Percentiles rank a stretch among this genome's conserved stretches.
Conservation (phyloP, 2,329 filamentous ascomycete species). For the Colletotrichum shisoi region DNA sequence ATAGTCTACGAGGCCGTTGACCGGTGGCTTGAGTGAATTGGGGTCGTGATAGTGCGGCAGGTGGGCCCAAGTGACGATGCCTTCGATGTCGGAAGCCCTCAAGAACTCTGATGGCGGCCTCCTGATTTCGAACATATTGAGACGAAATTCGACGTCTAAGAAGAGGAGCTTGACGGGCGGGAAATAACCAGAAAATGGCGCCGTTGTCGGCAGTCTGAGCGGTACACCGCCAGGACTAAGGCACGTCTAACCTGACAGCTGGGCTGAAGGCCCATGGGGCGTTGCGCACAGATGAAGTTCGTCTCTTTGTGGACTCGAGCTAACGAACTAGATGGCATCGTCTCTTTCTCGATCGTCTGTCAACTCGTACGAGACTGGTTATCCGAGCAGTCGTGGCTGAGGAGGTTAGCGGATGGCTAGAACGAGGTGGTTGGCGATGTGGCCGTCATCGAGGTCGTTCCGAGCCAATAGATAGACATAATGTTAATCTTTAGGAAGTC, state of each 20-base stretch:
- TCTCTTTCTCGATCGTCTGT: constrained; percentile 8
- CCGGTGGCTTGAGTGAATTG: neutral
- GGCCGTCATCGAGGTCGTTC: neutral
- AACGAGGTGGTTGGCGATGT: neutral
- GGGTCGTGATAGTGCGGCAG: neutral
- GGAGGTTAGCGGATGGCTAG: neutral
- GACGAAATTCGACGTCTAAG: neutral
- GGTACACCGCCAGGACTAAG: neutral
- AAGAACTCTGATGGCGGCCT: neutral
- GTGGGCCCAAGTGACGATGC: neutral
- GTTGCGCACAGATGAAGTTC: constrained; percentile 36
- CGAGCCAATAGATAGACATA: neutral
- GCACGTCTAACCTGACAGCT: constrained; percentile 14
- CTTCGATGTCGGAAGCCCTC: neutral
- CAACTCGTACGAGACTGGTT: constrained; percentile 24
- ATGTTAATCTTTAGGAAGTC: neutral
- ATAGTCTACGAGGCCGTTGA: neutral
- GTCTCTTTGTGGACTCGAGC: neutral
- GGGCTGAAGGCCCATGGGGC: constrained; percentile 17
- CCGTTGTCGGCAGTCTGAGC: constrained; percentile 17
- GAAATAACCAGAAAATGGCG: constrained; percentile 3
- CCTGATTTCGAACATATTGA: constrained; percentile 3
- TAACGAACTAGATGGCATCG: neutral
- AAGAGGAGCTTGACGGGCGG: neutral
- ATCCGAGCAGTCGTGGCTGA: neutral